phyloP scores from a whole-genome alignment of 2,329 filamentous ascomycete species.

The Fusarium dimerum region DNA sequence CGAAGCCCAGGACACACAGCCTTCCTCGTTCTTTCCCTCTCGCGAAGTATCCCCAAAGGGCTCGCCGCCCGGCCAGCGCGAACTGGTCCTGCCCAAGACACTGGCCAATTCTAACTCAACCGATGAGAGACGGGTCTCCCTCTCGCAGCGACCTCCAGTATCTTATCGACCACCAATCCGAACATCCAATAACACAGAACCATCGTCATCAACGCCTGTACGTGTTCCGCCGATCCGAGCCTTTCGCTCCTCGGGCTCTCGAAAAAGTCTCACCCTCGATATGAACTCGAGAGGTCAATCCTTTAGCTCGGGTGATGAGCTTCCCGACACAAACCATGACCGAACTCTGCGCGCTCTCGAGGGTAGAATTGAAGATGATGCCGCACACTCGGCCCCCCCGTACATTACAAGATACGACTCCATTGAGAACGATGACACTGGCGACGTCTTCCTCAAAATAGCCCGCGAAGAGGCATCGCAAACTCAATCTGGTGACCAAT shows the following conservation, averaged over 20 bases:
- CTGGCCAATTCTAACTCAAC: conserved; percentile 39
- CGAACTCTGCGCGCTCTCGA: conserved; percentile 54
- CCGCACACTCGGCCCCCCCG: conserved; percentile 41
- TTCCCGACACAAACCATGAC: conserved; percentile 48
- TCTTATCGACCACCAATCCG: conserved; percentile 49
- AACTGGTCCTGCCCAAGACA: conserved; percentile 48
- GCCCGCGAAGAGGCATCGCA: conserved; percentile 53
- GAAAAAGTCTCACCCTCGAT: conserved; percentile 55
- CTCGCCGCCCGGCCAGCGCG: conserved; percentile 44
- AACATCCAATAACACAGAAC: conserved; percentile 31
- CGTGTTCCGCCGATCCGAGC: conserved; percentile 56
- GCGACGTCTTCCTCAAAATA: conserved; percentile 61
- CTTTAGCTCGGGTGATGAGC: conserved; percentile 47
- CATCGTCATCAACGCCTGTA: conserved; percentile 35
- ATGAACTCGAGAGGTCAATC: conserved; percentile 50
- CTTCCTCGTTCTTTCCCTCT: conserved; percentile 17
- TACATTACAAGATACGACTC: conserved; percentile 38
- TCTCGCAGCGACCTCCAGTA: conserved; percentile 46
- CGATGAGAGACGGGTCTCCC: conserved; percentile 49
- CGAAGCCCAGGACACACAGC: conserved; percentile 27
- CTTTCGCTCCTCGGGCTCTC: conserved; percentile 58
- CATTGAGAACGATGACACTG: conserved; percentile 52
- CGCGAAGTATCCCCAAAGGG: conserved; percentile 23
- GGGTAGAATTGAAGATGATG: conserved; percentile 35
- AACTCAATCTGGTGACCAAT: conserved; percentile 38